phyloP scores from a whole-genome alignment of 306 rosid genomes.

The Spatholobus suberectus region DNA sequence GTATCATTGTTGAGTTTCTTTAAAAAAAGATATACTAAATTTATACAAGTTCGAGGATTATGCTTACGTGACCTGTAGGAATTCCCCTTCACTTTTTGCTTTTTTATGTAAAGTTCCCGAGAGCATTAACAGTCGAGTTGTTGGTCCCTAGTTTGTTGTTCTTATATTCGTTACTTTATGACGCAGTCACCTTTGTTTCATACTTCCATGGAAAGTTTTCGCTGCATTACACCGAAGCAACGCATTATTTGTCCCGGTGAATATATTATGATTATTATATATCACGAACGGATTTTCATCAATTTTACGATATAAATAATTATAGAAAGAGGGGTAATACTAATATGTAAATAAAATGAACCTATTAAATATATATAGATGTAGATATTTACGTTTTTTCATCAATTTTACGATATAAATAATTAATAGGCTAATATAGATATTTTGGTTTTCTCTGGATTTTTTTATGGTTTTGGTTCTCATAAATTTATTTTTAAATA shows the following conservation, averaged over 20 bases:
- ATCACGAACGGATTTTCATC: neutral
- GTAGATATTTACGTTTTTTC: too few species aligned
- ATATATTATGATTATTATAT: too few species aligned
- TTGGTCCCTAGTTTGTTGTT: too few species aligned
- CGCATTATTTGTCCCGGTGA: neutral
- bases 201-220: neutral
- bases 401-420: too few species aligned
- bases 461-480: too few species aligned
- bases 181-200: slow-evolving; percentile 5
- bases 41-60: neutral
- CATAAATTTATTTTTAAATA: too few species aligned
- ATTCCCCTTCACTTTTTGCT: slow-evolving; percentile 16
- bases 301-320: neutral
- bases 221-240: neutral
- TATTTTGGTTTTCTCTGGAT: neutral
- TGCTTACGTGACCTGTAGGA: slow-evolving; percentile 31
- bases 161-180: slow-evolving; percentile 27
- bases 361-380: too few species aligned
- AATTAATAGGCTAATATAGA: too few species aligned
- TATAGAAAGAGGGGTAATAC: too few species aligned
- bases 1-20: neutral
- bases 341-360: neutral
- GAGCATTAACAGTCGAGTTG: neutral
- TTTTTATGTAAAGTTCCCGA: neutral
- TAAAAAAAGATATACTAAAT: neutral